These are phyloP conservation scores for Dujonia santamariae DNA, from an alignment of 1,139 yeast genomes.

Conservation along the genomic window DNA sequence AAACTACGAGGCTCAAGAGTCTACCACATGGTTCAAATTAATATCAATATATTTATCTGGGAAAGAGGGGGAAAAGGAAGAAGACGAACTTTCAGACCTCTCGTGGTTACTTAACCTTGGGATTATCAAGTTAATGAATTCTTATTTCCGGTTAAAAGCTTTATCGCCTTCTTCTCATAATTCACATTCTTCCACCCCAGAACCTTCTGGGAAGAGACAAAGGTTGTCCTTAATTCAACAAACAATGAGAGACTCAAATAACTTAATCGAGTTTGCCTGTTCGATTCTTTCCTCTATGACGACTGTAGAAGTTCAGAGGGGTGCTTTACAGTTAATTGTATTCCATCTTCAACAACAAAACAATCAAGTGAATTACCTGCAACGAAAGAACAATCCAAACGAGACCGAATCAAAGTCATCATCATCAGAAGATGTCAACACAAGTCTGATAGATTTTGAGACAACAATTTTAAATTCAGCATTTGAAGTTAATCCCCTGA, in stretches of 20 bases:
- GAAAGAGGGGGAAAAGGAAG: neutral
- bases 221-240: constrained; percentile 19
- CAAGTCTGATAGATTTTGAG: constrained; percentile 7
- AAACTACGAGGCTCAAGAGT: constrained; percentile 3
- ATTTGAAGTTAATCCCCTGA: constrained; percentile 6
- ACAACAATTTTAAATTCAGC: constrained; percentile 8
- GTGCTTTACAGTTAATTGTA: constrained; percentile 29
- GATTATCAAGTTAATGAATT: constrained; percentile 20
- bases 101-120: constrained; percentile 36
- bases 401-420: constrained; percentile 2
- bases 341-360: constrained; percentile 19
- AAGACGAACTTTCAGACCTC: constrained; percentile 16
- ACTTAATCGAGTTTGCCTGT: constrained; percentile 19
- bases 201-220: constrained; percentile 16
- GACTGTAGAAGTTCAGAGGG: constrained; percentile 17
- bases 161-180: too few relatives aligned
- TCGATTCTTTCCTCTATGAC: constrained; percentile 3
- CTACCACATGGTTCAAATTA: constrained; percentile 26
- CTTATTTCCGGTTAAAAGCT: constrained; percentile 21
- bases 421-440: neutral
- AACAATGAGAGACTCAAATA: constrained; percentile 15
- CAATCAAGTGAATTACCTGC: neutral
- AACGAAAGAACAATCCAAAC: neutral
- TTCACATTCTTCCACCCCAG: constrained; percentile 3
- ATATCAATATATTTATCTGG: constrained; percentile 19